Conservation (phyloP, 768 basidiomycete genomes). For the Cystofilobasidium bisporidii region DNA sequence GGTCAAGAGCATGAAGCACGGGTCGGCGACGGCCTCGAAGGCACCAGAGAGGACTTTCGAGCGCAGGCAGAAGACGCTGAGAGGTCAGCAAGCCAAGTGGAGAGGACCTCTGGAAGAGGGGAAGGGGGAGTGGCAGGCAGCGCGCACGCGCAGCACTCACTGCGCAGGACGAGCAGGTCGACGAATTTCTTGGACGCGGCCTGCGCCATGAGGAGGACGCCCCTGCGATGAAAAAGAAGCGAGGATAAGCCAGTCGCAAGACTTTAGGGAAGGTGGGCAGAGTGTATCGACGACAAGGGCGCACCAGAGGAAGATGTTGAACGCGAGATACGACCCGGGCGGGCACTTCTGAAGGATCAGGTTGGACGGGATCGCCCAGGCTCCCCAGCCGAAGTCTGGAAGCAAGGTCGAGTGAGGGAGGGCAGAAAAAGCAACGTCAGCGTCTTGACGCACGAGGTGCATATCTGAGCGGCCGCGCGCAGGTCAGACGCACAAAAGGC, state of each 20-base stretch:
- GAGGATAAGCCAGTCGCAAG: too few species aligned
- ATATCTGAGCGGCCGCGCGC: too few species aligned
- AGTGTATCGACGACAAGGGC: too few species aligned
- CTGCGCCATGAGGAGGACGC: conserved; percentile 43
- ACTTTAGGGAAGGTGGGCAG: too few species aligned
- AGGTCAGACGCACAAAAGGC: neutral
- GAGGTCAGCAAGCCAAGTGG: neutral
- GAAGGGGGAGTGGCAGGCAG: too few species aligned
- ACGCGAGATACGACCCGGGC: conserved; percentile 42
- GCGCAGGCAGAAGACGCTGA: neutral
- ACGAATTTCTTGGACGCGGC: conserved; percentile 43
- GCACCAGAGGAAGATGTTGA: conserved; percentile 40
- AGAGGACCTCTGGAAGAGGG: too few species aligned
- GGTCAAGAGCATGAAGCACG: conserved; percentile 43
- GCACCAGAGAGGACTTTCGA: conserved; percentile 41
- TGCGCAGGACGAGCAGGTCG: conserved; percentile 41
- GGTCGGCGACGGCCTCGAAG: conserved; percentile 42
- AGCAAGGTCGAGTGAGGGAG: conserved; percentile 32
- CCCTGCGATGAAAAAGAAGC: too few species aligned
- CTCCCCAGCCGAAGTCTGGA: conserved; percentile 43
- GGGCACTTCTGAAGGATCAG: conserved; percentile 43
- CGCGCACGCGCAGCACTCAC: neutral
- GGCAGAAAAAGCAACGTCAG: neutral
- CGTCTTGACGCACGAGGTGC: too few species aligned
- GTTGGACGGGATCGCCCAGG: conserved; percentile 45